phyloP scores from a whole-genome alignment of 345 rosid species.

The Triadica sebifera region DNA sequence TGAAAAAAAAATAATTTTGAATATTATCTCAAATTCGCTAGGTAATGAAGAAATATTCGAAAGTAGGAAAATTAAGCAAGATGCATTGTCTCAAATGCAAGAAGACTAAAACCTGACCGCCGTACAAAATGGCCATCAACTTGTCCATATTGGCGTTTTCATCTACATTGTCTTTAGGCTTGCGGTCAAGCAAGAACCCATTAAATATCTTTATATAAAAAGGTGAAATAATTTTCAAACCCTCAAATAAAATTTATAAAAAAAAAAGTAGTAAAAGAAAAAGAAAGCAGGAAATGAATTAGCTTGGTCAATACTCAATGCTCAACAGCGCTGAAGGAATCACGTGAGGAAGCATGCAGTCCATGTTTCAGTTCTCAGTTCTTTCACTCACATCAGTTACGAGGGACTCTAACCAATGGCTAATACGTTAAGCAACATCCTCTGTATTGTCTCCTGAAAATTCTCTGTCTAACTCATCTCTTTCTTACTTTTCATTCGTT shows the following conservation, averaged over 20 bases:
- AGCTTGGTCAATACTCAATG: constrained; percentile 32
- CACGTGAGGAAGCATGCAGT: constrained; percentile 29
- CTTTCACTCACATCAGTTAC: constrained; percentile 21
- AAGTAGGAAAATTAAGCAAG: no score
- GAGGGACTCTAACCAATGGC: constrained; percentile 29
- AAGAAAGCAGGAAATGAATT: constrained; percentile 1
- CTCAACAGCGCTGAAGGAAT: constrained; percentile 24
- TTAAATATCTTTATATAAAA: not conserved
- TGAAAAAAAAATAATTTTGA: no score
- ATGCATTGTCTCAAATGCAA: not conserved
- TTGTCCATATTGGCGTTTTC: not conserved
- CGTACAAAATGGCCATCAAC: constrained; percentile 8
- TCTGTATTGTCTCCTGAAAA: constrained; percentile 36
- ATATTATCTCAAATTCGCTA: no score
- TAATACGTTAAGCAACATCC: constrained; percentile 62
- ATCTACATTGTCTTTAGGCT: not conserved
- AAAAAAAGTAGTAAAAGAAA: not conserved
- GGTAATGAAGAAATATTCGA: no score
- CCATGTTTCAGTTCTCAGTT: no score
- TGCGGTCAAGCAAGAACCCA: not conserved
- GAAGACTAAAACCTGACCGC: constrained; percentile 17
- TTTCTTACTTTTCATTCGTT: not conserved
- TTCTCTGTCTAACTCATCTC: constrained; percentile 17
- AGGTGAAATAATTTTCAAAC: not conserved
- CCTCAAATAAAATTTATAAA: no score